phyloP scores from a whole-genome alignment of 306 rosid genomes.

The Cicer yamashitae region DNA sequence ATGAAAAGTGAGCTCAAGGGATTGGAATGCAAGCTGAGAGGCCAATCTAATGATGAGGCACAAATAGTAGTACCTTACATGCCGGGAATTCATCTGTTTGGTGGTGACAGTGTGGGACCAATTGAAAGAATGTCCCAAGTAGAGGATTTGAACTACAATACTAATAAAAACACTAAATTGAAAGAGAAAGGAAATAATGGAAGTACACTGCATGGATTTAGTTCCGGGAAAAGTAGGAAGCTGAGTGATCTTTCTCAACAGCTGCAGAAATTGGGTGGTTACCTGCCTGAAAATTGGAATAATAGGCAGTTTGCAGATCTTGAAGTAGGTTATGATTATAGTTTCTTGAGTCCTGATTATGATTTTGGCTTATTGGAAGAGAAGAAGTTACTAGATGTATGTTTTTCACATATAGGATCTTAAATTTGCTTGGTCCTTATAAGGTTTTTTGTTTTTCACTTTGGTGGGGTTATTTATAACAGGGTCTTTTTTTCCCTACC shows the following conservation, averaged over 20 bases:
- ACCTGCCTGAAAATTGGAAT: constrained; percentile 42
- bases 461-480: constrained; percentile 34
- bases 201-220: constrained; percentile 26
- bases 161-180: constrained; percentile 34
- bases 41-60: constrained; percentile 19
- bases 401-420: constrained; percentile 52
- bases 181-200: constrained; percentile 41
- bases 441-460: constrained; percentile 36
- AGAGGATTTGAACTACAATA: constrained; percentile 43
- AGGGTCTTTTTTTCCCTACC: constrained; percentile 41
- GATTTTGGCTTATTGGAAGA: constrained; percentile 70
- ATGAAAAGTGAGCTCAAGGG: constrained; percentile 27
- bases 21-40: constrained; percentile 43
- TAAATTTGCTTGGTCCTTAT: constrained; percentile 11
- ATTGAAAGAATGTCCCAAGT: constrained; percentile 30
- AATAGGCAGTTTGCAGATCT: constrained; percentile 45
- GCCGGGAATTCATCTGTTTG: constrained; percentile 34
- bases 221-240: constrained; percentile 41
- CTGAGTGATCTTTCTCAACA: constrained; percentile 45
- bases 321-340: constrained; percentile 49
- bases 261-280: constrained; percentile 44
- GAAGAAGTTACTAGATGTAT: constrained; percentile 55
- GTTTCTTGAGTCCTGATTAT: constrained; percentile 63
- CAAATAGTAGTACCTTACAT: constrained; percentile 28
- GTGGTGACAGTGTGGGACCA: constrained; percentile 31